A percentile compares a stretch with the other conserved stretches of the same genome.
These are phyloP conservation scores for Erysimum pusillum DNA, from an alignment of 441 rosid genomes.

Conservation along the genomic window DNA sequence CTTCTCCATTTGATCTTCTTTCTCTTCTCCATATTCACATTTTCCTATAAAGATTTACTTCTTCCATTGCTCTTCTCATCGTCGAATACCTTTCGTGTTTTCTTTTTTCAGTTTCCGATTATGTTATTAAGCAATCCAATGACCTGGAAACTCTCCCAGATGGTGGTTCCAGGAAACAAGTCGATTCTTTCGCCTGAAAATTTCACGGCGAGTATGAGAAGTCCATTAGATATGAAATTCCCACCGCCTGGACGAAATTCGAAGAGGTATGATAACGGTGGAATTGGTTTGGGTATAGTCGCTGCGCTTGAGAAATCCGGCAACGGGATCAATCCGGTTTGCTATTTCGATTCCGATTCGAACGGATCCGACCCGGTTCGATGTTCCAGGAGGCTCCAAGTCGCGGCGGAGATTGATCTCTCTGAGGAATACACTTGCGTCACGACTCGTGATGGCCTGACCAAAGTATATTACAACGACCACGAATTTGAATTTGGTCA, in stretches of 20 bases:
- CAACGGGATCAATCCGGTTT: conserved; percentile 19
- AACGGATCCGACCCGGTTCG: conserved; percentile 46
- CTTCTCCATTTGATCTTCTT: conserved; percentile 35
- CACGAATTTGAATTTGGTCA: conserved; percentile 38
- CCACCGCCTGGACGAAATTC: conserved; percentile 26
- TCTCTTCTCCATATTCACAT: conserved; percentile 1
- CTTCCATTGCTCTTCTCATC: conserved; percentile 4
- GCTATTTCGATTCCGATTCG: background rate
- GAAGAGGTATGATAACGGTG: conserved; percentile 28
- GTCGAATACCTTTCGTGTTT: background rate
- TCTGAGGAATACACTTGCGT: conserved; percentile 67
- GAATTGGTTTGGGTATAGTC: conserved; percentile 44
- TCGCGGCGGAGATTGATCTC: conserved; percentile 41
- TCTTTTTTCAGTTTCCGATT: background rate
- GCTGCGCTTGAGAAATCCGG: conserved; percentile 44
- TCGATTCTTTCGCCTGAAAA: conserved; percentile 2
- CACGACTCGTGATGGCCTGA: conserved; percentile 54
- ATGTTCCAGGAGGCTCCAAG: conserved; percentile 29
- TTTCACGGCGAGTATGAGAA: conserved; percentile 7
- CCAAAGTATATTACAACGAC: conserved; percentile 55
- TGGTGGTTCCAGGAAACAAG: conserved; percentile 23
- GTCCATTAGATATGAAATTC: conserved; percentile 33
- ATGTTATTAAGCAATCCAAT: conserved; percentile 40
- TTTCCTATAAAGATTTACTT: background rate
- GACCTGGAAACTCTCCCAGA: conserved; percentile 25